Percentiles rank a stretch among this genome's conserved stretches.
Conservation (phyloP, 129 eudicot genomes). For the Chrysanthemum seticuspe region DNA sequence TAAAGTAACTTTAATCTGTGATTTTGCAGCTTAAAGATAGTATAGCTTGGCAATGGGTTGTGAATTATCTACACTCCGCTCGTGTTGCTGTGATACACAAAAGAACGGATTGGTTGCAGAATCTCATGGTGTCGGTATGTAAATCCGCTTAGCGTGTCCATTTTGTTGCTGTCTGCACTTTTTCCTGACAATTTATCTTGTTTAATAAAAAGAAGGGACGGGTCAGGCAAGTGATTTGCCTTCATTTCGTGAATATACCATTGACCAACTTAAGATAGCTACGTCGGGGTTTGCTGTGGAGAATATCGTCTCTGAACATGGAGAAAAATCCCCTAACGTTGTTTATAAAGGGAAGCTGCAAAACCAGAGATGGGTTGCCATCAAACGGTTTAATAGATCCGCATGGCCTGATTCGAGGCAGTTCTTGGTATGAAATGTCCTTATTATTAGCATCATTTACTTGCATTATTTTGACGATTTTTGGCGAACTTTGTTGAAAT, state of each 20-base stretch:
- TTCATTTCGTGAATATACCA: conserved; percentile 54
- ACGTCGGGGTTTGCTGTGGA: conserved; percentile 85
- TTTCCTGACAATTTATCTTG: neutral
- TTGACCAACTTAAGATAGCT: conserved; percentile 75
- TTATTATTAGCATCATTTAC: too few species aligned
- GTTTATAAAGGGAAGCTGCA: conserved; percentile 86
- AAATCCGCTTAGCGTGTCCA: neutral
- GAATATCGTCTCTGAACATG: conserved; percentile 89
- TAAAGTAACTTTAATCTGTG: neutral
- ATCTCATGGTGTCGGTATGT: conserved; percentile 46
- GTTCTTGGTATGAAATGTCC: conserved; percentile 49
- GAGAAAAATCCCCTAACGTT: conserved; percentile 92
- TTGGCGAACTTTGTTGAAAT: too few species aligned
- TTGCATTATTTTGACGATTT: too few species aligned
- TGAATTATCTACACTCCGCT: conserved; percentile 50
- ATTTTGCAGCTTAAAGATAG: conserved; percentile 14
- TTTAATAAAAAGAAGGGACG: conserved; percentile 56
- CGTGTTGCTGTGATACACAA: conserved; percentile 55
- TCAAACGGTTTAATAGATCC: conserved; percentile 76
- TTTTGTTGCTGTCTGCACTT: conserved; percentile 1
- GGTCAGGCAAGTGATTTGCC: conserved; percentile 62
- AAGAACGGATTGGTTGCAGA: conserved; percentile 46
- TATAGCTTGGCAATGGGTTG: conserved; percentile 51
- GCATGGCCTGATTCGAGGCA: conserved; percentile 93
- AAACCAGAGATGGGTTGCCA: conserved; percentile 67